These are phyloP conservation scores for Eucalyptus polybractea DNA, from an alignment of 345 rosid genomes.

Conservation along the genomic window DNA sequence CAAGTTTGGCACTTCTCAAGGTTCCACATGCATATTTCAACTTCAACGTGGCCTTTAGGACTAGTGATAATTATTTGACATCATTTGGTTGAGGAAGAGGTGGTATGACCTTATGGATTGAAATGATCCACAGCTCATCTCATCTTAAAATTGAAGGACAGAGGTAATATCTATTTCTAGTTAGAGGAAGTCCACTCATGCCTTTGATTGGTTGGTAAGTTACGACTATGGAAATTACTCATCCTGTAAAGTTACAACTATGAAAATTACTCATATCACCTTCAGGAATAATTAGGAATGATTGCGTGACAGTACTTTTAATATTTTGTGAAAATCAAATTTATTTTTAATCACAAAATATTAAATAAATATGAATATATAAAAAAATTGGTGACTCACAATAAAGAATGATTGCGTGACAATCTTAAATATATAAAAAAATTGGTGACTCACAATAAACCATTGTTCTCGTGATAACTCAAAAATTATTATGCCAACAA, in stretches of 20 bases:
- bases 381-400: too few relatives aligned
- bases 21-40: too few relatives aligned
- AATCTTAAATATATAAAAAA: too few relatives aligned
- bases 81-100: neutral
- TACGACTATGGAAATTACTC: neutral
- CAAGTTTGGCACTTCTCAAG: neutral
- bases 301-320: rapidly evolving
- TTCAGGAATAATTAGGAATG: too few relatives aligned
- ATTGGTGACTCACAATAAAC: too few relatives aligned
- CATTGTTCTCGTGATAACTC: too few relatives aligned
- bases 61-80: neutral
- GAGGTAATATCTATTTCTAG: neutral
- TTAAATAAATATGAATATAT: too few relatives aligned
- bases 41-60: neutral
- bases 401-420: too few relatives aligned
- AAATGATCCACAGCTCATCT: neutral
- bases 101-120: neutral
- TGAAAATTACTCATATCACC: neutral
- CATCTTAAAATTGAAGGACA: neutral
- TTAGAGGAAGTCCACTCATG: neutral
- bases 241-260: neutral
- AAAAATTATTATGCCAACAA: too few relatives aligned
- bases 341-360: too few relatives aligned
- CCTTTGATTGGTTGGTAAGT: neutral
- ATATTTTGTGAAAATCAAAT: too few relatives aligned